phyloP scores from a whole-genome alignment of 2,329 filamentous ascomycete species.

The Aspergillus sp. region DNA sequence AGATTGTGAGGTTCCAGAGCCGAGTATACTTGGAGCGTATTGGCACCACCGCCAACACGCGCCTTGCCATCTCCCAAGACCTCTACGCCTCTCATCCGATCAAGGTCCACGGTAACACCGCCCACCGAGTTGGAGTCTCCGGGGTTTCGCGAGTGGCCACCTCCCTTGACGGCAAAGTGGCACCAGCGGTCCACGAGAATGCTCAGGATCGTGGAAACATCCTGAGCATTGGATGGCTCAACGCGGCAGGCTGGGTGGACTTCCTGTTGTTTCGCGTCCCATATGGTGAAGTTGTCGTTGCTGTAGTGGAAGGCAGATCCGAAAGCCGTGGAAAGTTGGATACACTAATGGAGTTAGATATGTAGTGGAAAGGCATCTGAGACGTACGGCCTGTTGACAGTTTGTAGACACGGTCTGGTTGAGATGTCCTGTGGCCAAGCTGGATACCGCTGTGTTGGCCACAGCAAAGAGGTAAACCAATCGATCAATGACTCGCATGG shows the following conservation, averaged over 20 bases:
- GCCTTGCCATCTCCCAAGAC: constrained; percentile 6
- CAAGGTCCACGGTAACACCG: too few species aligned
- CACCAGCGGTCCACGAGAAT: constrained; percentile 15
- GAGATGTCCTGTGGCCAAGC: background rate
- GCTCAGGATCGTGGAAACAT: constrained; percentile 11
- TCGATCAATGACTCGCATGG: background rate
- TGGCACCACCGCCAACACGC: constrained; percentile 3
- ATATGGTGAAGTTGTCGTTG: constrained; percentile 8
- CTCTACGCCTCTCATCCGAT: constrained; percentile 5
- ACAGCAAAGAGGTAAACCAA: background rate
- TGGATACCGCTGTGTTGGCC: background rate
- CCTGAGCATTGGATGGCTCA: constrained; percentile 8
- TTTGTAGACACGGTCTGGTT: background rate
- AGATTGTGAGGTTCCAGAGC: constrained; percentile 7
- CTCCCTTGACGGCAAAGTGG: background rate
- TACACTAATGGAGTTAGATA: background rate
- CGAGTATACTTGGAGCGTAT: constrained; percentile 2
- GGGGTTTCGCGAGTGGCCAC: too few species aligned
- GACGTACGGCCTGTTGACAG: background rate
- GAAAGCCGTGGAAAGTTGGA: background rate
- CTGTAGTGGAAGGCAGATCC: constrained; percentile 2
- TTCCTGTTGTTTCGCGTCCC: constrained; percentile 14
- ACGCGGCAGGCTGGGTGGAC: constrained; percentile 13
- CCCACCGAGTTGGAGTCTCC: too few species aligned
- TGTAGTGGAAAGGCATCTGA: background rate